Percentiles rank a stretch among this genome's conserved stretches.
These are phyloP conservation scores for Sporothrix schenckii DNA, from an alignment of 2,329 filamentous ascomycete species.

Conservation along the genomic window DNA sequence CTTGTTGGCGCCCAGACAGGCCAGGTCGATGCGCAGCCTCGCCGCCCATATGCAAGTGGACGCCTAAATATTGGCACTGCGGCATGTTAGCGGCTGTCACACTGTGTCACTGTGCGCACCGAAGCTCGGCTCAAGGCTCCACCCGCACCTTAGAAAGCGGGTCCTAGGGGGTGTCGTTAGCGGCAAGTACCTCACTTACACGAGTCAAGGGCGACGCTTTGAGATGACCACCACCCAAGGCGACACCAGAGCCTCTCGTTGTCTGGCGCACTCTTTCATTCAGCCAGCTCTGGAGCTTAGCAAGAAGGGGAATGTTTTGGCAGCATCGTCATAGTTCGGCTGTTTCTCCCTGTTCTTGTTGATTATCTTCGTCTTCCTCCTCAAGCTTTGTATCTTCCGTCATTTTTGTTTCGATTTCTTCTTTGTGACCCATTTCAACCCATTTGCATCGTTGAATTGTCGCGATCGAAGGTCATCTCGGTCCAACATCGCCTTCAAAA, in stretches of 20 bases:
- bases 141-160: background rate
- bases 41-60: background rate
- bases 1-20: conserved; percentile 27
- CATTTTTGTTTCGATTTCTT: background rate
- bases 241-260: background rate
- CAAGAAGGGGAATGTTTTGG: background rate
- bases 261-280: background rate
- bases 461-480: background rate
- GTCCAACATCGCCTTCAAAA: background rate
- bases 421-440: background rate
- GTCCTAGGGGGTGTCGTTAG: conserved; percentile 19
- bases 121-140: background rate
- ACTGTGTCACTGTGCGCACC: conserved; percentile 16
- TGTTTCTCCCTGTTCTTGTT: background rate
- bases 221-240: conserved; percentile 7
- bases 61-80: conserved; percentile 10
- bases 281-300: background rate
- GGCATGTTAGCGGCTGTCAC: background rate
- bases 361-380: background rate
- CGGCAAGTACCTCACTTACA: conserved; percentile 17
- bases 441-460: background rate
- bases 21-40: conserved; percentile 25
- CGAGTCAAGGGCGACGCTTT: background rate
- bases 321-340: conserved; percentile 3
- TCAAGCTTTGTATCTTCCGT: background rate